phyloP scores from a whole-genome alignment of 805 yeast genomes.

The Lipomyces japonicus region DNA sequence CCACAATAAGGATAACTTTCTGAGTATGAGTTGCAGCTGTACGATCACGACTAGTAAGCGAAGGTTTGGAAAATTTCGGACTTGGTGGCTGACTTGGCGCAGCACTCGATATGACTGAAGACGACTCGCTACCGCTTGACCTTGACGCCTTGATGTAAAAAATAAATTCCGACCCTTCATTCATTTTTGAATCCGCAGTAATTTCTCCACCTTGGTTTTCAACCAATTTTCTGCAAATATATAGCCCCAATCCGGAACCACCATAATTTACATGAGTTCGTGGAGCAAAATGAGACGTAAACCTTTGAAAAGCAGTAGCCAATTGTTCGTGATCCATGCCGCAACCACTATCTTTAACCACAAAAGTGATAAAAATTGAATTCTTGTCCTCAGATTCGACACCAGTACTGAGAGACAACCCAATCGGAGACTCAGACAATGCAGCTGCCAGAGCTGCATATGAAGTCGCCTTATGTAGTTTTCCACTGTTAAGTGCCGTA shows the following conservation, averaged over 20 bases:
- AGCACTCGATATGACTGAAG: too few relatives aligned
- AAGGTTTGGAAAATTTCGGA: too few relatives aligned
- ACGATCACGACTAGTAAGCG: too few relatives aligned
- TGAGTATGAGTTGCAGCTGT: neutral
- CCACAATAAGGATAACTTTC: conserved; percentile 65
- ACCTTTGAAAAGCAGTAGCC: conserved; percentile 86
- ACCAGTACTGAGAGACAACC: neutral
- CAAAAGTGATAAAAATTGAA: conserved; percentile 42
- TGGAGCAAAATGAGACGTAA: conserved; percentile 95
- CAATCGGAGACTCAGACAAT: conserved; percentile 8
- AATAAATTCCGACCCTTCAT: conserved; percentile 78
- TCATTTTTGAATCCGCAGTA: conserved; percentile 65
- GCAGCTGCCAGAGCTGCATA: conserved; percentile 25
- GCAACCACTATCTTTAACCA: conserved; percentile 86
- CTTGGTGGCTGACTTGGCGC: neutral
- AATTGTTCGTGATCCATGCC: conserved; percentile 84
- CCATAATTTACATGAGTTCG: conserved; percentile 77
- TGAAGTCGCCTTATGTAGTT: conserved; percentile 4
- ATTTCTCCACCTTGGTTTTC: conserved; percentile 87
- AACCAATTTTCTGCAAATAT: conserved; percentile 86
- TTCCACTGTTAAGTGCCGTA: neutral
- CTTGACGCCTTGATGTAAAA: conserved; percentile 55
- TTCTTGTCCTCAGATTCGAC: conserved; percentile 1
- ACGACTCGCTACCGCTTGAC: neutral
- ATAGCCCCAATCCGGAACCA: conserved; percentile 91